Base-by-base conservation (phyloP, 2,329 filamentous ascomycete species). In the Dactylonectria macrodidyma region DNA sequence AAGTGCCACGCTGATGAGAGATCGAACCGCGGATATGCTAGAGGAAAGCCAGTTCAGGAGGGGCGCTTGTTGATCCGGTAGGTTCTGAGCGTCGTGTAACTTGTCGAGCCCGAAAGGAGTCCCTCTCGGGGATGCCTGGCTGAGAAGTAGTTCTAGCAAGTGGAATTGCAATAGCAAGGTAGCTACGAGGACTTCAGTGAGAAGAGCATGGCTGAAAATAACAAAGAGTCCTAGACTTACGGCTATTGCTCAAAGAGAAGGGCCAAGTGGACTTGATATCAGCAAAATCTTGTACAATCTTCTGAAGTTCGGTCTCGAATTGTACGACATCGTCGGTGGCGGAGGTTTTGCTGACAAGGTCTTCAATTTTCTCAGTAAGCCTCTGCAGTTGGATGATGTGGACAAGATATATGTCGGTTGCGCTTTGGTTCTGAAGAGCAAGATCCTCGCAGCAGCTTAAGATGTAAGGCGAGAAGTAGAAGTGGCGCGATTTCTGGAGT, bases 231-330 rank as follows among this genome's bases (percentile, higher is more conserved):
- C 5, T 2, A 3, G 24, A 68, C 78, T 69, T 63, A 79, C 78
- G 75, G 5, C 76, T 78, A 11, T 78, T 76, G 3, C 73, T 75
- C 0, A 80, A 48, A 0, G 77, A 69, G 36, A 80, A 80, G 0
- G 67, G 54, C 0, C 79, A 19, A 0, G 62, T 62, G 1, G 65
- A 54, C 8, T 79, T 80, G 30, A 78, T 54, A 0, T 62, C 44
- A 0, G 46, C 54, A 11, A 65, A 66, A 19, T 65, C 57, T 3
- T 70, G 65, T 0, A 57, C 62, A 2, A 76, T 67, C 2, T 62
- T 41, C 5, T 72, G 60, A 2, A 57, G 66, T 1, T 73, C 67
- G 1, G 36, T 52, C 3, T 51, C 59, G 16, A 75, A 68, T 7
- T 69, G 57, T 2, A 41, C 10, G 1, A 50, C 44, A 24, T 65